phyloP scores from a whole-genome alignment of 1,139 yeast species.

The Kodamaea fungicola region DNA sequence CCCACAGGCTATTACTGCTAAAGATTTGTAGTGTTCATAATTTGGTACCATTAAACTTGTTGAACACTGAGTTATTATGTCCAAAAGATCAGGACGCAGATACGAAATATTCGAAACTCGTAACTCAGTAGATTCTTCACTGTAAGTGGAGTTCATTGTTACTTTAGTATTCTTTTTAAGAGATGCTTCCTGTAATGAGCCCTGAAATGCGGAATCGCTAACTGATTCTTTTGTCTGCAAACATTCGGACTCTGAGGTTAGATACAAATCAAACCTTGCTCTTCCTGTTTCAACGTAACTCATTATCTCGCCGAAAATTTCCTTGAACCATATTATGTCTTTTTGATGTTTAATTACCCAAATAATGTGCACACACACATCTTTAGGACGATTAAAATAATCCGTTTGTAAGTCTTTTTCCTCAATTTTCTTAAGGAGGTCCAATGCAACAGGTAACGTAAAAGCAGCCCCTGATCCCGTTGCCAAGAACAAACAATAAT shows the following conservation, averaged over 20 bases:
- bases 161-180: too few species aligned
- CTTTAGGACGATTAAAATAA: conserved; percentile 30
- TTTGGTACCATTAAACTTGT: conserved; percentile 3
- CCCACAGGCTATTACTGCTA: conserved; percentile 42
- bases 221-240: neutral
- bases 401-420: conserved; percentile 26
- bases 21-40: conserved; percentile 8
- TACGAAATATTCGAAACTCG: neutral
- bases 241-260: conserved; percentile 16
- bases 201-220: too few species aligned
- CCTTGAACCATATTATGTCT: conserved; percentile 36
- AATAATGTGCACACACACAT: conserved; percentile 25
- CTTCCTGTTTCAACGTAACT: conserved; percentile 23
- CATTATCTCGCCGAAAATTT: conserved; percentile 26
- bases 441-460: conserved; percentile 43
- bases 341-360: conserved; percentile 31
- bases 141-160: too few species aligned
- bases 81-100: conserved; percentile 5
- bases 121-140: too few species aligned
- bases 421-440: conserved; percentile 25
- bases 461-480: conserved; percentile 50
- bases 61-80: conserved; percentile 1
- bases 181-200: too few species aligned
- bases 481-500: conserved; percentile 35
- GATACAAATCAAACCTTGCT: conserved; percentile 21